Base-by-base conservation (phyloP, 257 asterid genomes). In the Rehmannia glutinosa region DNA sequence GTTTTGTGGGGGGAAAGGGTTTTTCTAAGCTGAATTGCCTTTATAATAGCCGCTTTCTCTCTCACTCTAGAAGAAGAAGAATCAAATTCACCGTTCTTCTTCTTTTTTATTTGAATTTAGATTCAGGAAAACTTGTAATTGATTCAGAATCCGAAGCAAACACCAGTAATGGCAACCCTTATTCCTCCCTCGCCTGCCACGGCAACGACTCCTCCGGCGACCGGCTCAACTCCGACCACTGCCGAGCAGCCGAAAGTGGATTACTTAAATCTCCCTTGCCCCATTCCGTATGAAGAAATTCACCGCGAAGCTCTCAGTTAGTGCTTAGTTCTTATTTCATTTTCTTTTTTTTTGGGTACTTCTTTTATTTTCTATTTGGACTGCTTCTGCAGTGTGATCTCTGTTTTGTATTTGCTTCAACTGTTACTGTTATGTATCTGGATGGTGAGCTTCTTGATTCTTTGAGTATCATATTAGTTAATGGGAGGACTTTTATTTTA, bases 231-330 rank as follows among this genome's bases (percentile, higher is more conserved):
- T 46, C 81, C 89, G 46, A 6, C 77, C 38, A 77, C 78, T 66
- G 69, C 72, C 47, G 80, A 70, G 73, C 80, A 80, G 66, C 72
- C 86, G 77, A 83, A 74, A 81, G 84, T 81, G 45, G 96, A 92
- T 77, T 92, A 83, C 79, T 13, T 83, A 33, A 75, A 90, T 75
- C 87, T 90, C 35, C 98, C 98, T 69, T 90, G 95, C 73, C 98
- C 98, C 46, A 85, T 92, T 62, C 94, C 98, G 3, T 87, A 90
- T 61, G 98, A 92, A 76, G 98, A 92, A 70, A 90, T 92, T 58
- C 98, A 92, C 72, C 97, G 98, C 36, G 98, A 92, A 86, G 91
- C 95, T 74, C 77, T 86, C 80, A 90, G 98, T 92, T 70, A 63
- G 88, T 85, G 66, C 46, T 78, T 62, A n/a, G n/a, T 69, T 20